Conservation (phyloP, 192 early-diverging fungal species). For the Kappamyces sp. region DNA sequence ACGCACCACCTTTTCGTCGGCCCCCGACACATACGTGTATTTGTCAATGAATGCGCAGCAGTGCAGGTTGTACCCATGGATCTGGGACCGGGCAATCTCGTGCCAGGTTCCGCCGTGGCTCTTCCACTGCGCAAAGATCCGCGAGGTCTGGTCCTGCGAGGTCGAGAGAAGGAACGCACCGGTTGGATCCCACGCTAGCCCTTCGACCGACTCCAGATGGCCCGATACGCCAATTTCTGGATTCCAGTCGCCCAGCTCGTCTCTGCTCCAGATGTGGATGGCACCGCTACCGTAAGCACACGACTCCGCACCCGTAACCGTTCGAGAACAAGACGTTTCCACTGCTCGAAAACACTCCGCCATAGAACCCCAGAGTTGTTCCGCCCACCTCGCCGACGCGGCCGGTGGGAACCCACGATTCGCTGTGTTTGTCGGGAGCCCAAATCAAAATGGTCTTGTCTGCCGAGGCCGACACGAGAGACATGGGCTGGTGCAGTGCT, state of each 20-base stretch:
- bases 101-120: conserved; percentile 62
- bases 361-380: conserved; percentile 73
- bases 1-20: conserved; percentile 92
- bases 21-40: conserved; percentile 76
- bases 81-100: conserved; percentile 90
- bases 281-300: conserved; percentile 62
- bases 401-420: conserved; percentile 75
- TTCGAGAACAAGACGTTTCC: conserved; percentile 66
- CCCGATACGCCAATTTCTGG: conserved; percentile 71
- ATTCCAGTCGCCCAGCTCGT: conserved; percentile 53
- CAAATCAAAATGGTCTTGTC: conserved; percentile 92
- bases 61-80: conserved; percentile 92
- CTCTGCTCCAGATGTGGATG: conserved; percentile 14
- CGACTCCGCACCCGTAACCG: conserved; percentile 77
- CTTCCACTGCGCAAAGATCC: conserved; percentile 75
- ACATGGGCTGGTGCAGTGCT: conserved; percentile 53
- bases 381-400: conserved; percentile 90
- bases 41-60: conserved; percentile 72
- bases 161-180: conserved; percentile 68
- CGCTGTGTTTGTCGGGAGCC: conserved; percentile 69
- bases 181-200: conserved; percentile 75
- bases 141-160: conserved; percentile 81
- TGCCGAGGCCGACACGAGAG: conserved; percentile 76
- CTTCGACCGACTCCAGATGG: conserved; percentile 74
- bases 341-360: conserved; percentile 62